Evolutionary conservation across 805 yeast species (phyloP).

Genomic region (Grigorovia transvaalensis): DNA sequence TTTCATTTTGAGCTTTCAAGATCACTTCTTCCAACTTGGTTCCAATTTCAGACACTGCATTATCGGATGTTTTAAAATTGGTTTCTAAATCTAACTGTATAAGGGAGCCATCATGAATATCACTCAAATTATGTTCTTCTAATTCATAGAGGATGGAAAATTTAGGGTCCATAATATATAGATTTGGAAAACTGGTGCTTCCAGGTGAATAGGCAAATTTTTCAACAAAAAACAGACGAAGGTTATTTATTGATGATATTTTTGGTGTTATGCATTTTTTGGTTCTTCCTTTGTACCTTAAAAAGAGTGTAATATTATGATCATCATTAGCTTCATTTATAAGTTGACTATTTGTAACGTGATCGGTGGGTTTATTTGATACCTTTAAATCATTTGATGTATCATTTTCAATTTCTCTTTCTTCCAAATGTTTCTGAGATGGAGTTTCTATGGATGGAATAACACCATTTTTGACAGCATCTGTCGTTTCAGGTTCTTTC

Average conservation of each 20-base stretch:
- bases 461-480: not conserved
- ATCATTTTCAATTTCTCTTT: not conserved
- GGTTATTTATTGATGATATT: slow-evolving; percentile 32
- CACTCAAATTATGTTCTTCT: slow-evolving; percentile 55
- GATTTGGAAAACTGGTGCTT: slow-evolving; percentile 59
- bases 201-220: slow-evolving; percentile 79
- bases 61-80: not conserved
- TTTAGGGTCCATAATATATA: slow-evolving; percentile 56
- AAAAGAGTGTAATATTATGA: slow-evolving; percentile 29
- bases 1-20: slow-evolving; percentile 7
- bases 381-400: not conserved
- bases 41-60: slow-evolving; percentile 6
- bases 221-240: slow-evolving; percentile 71
- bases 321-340: not conserved
- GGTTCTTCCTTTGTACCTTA: slow-evolving; percentile 42
- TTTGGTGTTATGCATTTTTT: slow-evolving; percentile 36
- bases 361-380: too few relatives aligned
- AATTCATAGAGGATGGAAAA: slow-evolving; percentile 64
- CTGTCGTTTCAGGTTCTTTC: not conserved
- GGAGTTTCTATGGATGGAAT: not conserved
- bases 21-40: slow-evolving; percentile 9
- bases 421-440: not conserved
- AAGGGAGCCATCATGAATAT: slow-evolving; percentile 49
- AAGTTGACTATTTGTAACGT: too few relatives aligned
- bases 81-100: slow-evolving; percentile 36